phyloP scores from a whole-genome alignment of 2,329 filamentous ascomycete species.

The Talaromyces sp. region DNA sequence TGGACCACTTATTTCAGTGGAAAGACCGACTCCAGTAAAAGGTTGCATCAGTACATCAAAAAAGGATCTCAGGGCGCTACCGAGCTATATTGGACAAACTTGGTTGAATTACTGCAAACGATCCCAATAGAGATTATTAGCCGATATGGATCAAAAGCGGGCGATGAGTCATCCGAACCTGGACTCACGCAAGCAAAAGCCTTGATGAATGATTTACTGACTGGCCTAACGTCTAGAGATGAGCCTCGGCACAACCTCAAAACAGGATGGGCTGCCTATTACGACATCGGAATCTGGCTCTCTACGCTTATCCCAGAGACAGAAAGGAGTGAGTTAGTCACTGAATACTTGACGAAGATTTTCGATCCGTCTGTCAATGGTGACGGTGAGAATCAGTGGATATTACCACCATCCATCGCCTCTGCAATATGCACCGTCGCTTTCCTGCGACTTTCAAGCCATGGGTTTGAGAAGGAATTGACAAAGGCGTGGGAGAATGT shows the following conservation, averaged over 20 bases:
- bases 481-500: slow-evolving; percentile 60
- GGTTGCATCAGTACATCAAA: slow-evolving; percentile 70
- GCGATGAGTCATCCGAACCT: slow-evolving; percentile 23
- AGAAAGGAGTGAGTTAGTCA: slow-evolving; percentile 38
- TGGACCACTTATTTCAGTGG: slow-evolving; percentile 67
- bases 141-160: slow-evolving; percentile 24
- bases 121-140: slow-evolving; percentile 52
- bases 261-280: slow-evolving; percentile 72
- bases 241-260: slow-evolving; percentile 67
- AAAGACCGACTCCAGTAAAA: slow-evolving; percentile 54
- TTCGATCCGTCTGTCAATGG: slow-evolving; percentile 53
- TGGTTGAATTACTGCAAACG: slow-evolving; percentile 59
- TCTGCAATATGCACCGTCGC: slow-evolving; percentile 48
- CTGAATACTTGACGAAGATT: slow-evolving; percentile 51
- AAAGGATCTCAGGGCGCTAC: slow-evolving; percentile 79
- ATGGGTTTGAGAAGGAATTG: slow-evolving; percentile 49
- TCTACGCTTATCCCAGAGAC: slow-evolving; percentile 47
- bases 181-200: slow-evolving; percentile 53
- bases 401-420: slow-evolving; percentile 37
- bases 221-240: slow-evolving; percentile 69
- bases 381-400: slow-evolving; percentile 20
- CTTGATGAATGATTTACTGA: slow-evolving; percentile 64
- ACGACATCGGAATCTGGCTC: slow-evolving; percentile 59
- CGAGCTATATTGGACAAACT: slow-evolving; percentile 67
- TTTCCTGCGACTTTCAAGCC: slow-evolving; percentile 35